Conservation (phyloP, 441 rosid species). For the Populus trichocarpa region DNA sequence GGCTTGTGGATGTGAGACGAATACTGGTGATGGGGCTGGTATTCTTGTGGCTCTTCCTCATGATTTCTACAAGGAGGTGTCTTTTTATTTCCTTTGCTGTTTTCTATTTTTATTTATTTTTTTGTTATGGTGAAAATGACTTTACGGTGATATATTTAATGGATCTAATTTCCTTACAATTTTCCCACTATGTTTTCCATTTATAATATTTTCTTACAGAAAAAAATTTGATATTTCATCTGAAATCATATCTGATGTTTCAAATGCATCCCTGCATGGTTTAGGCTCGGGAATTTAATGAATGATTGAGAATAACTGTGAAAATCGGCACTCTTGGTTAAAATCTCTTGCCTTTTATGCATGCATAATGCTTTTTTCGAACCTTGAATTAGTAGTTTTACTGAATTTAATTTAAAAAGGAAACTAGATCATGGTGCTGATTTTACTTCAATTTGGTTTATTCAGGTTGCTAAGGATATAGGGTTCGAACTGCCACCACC, state of each 20-base stretch:
- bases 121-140: background rate
- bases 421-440: background rate
- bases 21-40: constrained; percentile 99
- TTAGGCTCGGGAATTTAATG: background rate
- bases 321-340: background rate
- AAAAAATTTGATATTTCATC: background rate
- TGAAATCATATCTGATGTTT: background rate
- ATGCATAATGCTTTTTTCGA: too few species aligned
- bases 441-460: background rate
- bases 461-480: constrained; percentile 59
- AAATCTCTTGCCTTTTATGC: too few species aligned
- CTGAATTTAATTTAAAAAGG: too few species aligned
- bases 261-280: background rate
- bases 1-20: constrained; percentile 98
- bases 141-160: background rate
- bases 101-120: background rate
- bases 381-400: too few species aligned
- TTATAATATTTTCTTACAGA: too few species aligned
- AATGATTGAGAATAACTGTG: background rate
- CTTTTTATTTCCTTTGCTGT: background rate
- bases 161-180: background rate
- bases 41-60: constrained; percentile 94
- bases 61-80: constrained; percentile 69
- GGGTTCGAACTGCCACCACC: constrained; percentile 84
- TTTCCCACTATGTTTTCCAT: background rate